These are phyloP conservation scores for Vigna hirtella DNA, from an alignment of 306 rosid species.

Conservation along the genomic window DNA sequence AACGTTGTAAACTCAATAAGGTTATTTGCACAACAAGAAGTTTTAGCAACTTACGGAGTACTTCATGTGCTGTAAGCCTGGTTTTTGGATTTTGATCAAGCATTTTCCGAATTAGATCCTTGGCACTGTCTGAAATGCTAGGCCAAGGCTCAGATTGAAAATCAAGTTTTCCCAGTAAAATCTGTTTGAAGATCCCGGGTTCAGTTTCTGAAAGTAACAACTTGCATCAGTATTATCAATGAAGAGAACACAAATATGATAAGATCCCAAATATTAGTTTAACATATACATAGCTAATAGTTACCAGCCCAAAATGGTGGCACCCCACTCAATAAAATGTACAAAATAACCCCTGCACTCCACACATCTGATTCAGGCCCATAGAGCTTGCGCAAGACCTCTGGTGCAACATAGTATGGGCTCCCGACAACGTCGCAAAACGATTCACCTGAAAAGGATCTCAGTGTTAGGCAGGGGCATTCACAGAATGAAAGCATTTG, in stretches of 20 bases:
- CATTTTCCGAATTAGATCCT: constrained; percentile 67
- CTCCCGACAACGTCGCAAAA: constrained; percentile 72
- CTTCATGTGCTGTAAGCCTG: constrained; percentile 63
- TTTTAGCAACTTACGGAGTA: constrained; percentile 53
- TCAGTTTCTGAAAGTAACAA: constrained; percentile 57
- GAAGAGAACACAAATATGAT: constrained; percentile 20
- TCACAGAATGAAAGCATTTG: constrained; percentile 14
- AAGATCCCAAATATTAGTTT: constrained; percentile 22
- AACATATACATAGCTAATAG: constrained; percentile 34
- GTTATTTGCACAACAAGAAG: not conserved
- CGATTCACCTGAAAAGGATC: constrained; percentile 57
- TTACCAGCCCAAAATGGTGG: constrained; percentile 83
- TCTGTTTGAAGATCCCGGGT: constrained; percentile 62
- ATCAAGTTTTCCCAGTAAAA: constrained; percentile 60
- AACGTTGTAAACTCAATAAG: constrained; percentile 8
- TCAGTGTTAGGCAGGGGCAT: constrained; percentile 36
- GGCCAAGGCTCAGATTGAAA: constrained; percentile 77
- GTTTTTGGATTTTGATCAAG: constrained; percentile 63
- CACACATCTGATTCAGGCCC: constrained; percentile 73
- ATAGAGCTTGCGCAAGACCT: constrained; percentile 67
- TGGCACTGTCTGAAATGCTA: constrained; percentile 65
- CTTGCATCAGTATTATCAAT: constrained; percentile 35
- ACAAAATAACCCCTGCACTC: constrained; percentile 73
- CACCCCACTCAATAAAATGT: constrained; percentile 69
- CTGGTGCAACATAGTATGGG: constrained; percentile 76